Conservation (phyloP, 768 basidiomycete species). For the Piloderma croceum region DNA sequence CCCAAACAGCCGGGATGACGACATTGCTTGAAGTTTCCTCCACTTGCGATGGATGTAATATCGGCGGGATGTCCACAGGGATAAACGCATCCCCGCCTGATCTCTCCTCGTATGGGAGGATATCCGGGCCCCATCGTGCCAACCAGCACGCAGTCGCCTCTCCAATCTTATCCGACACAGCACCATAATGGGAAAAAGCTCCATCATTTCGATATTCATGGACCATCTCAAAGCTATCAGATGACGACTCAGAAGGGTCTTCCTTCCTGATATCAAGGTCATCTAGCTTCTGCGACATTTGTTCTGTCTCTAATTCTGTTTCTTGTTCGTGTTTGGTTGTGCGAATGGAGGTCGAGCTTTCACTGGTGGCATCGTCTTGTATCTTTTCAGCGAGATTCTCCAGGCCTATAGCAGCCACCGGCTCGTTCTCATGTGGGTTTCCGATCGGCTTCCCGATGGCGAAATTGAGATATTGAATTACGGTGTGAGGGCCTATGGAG, state of each 20-base stretch:
- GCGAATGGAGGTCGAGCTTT: slow-evolving; percentile 1
- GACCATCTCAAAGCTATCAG: slow-evolving; percentile 10
- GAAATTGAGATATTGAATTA: slow-evolving; percentile 73
- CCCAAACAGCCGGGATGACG: slow-evolving; percentile 56
- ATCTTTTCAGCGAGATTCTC: slow-evolving; percentile 57
- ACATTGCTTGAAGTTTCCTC: neutral
- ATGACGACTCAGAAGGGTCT: slow-evolving; percentile 16
- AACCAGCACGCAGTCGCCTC: slow-evolving; percentile 88
- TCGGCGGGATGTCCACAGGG: slow-evolving; percentile 7
- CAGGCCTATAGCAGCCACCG: slow-evolving; percentile 62
- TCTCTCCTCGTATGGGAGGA: slow-evolving; percentile 57
- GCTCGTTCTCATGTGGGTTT: slow-evolving; percentile 35
- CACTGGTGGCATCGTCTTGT: no score
- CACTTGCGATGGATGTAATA: slow-evolving; percentile 13
- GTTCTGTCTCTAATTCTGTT: neutral
- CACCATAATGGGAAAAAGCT: slow-evolving; percentile 70
- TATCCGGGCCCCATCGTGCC: slow-evolving; percentile 76
- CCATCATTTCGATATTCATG: slow-evolving; percentile 22
- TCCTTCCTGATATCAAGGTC: slow-evolving; percentile 14
- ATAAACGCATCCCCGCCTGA: slow-evolving; percentile 10
- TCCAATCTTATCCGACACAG: slow-evolving; percentile 86
- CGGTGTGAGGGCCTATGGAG: slow-evolving; percentile 76
- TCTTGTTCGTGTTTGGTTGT: neutral
- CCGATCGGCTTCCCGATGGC: slow-evolving; percentile 68
- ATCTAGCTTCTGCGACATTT: slow-evolving; percentile 8